Evolutionary conservation across 2,329 filamentous ascomycete genomes (phyloP), one percentile per base, ranked within the genome.

Genomic region (Rutstroemia sp.): DNA sequence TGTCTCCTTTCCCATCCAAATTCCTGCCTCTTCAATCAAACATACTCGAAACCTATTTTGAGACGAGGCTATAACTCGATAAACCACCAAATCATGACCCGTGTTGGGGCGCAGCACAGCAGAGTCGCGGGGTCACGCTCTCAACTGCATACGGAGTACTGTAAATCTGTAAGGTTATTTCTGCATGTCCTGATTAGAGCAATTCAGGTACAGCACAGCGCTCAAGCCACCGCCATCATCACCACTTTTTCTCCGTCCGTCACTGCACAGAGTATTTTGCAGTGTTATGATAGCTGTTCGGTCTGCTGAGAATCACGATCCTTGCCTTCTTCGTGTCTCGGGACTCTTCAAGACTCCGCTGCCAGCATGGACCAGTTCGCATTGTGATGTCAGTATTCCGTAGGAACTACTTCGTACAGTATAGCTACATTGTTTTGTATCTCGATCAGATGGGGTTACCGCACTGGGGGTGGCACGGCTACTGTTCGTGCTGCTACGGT

Each of bases 11-110:
- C 30, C 46, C 38, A 45, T 45, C 42, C 14, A 14, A 14, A 10
- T 14, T 36, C 34, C 17, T 50, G 12, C 38, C 7, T 47, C 44
- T 55, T 44, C 38, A 16, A 7, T 25, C 44, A 50, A 50, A 38
- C 47, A 44, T 16, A 38, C 47, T 27, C 53, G 49, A 50, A 60
- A 58, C 56, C 56, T 60, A 60, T 60, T 60, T 60, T 58, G 58
- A 60, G 58, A 60, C 48, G 54, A 48, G 56, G 48, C 55, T 52
- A 56, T 51, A 38, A 38, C 25, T 25, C 21, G 16, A 16, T 8
- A 25, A 14, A 25, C 21, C 6, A 47, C 30, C 44, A 42, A 30
- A 45, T 50, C 53, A 34, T 36, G 25, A 50, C 27, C 49, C 49
- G 23, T 17, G 30, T 34, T 45, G 46, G 34, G 47, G 53, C 53